These are phyloP conservation scores for Anthoceros angustus DNA, from an alignment of 225 moss, liverwort and hornwort genomes.

Conservation along the genomic window DNA sequence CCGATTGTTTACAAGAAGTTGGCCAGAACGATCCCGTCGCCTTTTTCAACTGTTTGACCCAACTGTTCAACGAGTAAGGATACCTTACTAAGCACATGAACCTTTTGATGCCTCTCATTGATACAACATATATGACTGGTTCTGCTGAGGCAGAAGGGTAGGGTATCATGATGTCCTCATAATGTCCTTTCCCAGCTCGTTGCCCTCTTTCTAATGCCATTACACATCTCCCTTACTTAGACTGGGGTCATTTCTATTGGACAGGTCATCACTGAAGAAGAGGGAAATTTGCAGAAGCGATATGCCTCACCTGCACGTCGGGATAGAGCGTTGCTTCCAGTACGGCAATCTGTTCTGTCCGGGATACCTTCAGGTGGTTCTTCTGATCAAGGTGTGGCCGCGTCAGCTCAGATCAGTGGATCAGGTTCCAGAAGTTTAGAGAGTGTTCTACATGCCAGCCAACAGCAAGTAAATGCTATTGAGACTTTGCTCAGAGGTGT, in stretches of 20 bases:
- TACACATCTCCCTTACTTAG: neutral
- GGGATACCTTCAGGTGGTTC: conserved; percentile 18
- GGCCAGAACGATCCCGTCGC: conserved; percentile 82
- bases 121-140: neutral
- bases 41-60: conserved; percentile 73
- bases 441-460: conserved; percentile 63
- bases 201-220: neutral
- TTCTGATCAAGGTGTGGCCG: conserved; percentile 15
- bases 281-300: conserved; percentile 46
- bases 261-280: conserved; percentile 81
- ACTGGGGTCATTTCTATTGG: conserved; percentile 8
- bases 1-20: conserved; percentile 75
- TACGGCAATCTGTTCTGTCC: conserved; percentile 31
- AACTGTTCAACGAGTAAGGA: conserved; percentile 66
- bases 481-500: conserved; percentile 76
- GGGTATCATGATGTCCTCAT: too few species aligned
- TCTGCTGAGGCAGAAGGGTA: conserved; percentile 6
- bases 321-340: conserved; percentile 26
- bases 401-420: conserved; percentile 11
- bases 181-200: too few species aligned
- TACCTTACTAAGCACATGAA: neutral
- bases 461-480: conserved; percentile 69
- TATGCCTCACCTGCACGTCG: conserved; percentile 41
- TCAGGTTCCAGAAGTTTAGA: conserved; percentile 28
- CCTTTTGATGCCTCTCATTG: neutral